Conservation (phyloP, 805 yeast genomes). For the Cyberlindnera misumaiensis region DNA sequence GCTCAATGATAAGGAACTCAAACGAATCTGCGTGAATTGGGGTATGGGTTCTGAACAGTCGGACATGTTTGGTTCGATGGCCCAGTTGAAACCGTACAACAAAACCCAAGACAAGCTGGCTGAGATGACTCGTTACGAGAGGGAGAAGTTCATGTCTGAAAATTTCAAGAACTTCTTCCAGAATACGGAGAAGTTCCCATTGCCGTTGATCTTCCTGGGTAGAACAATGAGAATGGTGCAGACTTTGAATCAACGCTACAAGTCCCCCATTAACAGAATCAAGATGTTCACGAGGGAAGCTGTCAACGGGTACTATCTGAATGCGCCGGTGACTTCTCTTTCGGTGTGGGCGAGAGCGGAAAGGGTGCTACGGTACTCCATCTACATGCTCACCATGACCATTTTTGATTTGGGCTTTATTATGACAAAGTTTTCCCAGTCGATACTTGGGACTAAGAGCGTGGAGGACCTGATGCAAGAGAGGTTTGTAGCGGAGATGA, state of each 20-base stretch:
- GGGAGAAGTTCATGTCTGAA: slow-evolving; percentile 36
- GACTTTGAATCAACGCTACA: slow-evolving; percentile 55
- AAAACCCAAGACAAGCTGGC: slow-evolving; percentile 23
- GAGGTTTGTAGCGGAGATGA: slow-evolving; percentile 17
- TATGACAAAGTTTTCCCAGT: slow-evolving; percentile 13
- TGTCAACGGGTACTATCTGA: slow-evolving; percentile 21
- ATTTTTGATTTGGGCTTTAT: slow-evolving; percentile 18
- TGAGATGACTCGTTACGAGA: slow-evolving; percentile 31
- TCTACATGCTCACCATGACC: slow-evolving; percentile 15
- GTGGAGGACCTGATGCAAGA: slow-evolving; percentile 21
- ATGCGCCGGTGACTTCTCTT: slow-evolving; percentile 6
- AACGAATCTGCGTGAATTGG: slow-evolving; percentile 49
- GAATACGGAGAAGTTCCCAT: slow-evolving; percentile 61
- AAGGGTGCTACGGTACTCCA: slow-evolving; percentile 16
- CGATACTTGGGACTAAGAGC: slow-evolving; percentile 17
- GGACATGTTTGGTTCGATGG: slow-evolving; percentile 53
- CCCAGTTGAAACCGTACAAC: slow-evolving; percentile 42
- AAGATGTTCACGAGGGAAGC: slow-evolving; percentile 58
- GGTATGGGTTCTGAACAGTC: slow-evolving; percentile 54
- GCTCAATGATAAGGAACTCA: slow-evolving; percentile 41
- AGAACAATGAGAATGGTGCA: slow-evolving; percentile 73
- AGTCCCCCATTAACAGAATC: slow-evolving; percentile 70
- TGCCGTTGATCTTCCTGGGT: slow-evolving; percentile 56
- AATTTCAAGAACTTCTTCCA: slow-evolving; percentile 48
- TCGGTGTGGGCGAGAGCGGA: slow-evolving; percentile 2